Base-by-base conservation (phyloP, 2,329 filamentous ascomycete species). In the Nigrograna mackinnonii region DNA sequence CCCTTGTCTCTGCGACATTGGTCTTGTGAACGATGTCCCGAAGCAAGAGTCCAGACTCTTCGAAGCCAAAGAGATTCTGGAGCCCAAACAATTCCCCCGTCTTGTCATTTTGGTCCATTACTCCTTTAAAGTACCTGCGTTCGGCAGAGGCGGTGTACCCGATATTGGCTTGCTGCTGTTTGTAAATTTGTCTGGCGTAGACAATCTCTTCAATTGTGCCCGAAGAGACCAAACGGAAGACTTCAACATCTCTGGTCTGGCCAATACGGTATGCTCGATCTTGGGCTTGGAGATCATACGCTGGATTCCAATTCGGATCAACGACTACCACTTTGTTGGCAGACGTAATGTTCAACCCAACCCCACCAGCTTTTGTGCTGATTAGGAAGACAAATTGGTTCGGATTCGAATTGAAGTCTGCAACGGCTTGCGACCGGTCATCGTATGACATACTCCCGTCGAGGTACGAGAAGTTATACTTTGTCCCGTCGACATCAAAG, bases 21-120 rank as follows among this genome's bases (percentile, higher is more conserved):
- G 94, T 97, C 69, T 96, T 96, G 74, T 97, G 96, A 57, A 99
- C 90, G 54, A 99, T 97, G 42, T 96, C 90, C n/a, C 89, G 82
- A 4, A 97, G 79, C 12, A 96, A 79, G 11, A 95, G 80, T 46
- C 87, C 87, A 52, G 91, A 82, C 35, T 83, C 82, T 50, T 90
- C 84, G 49, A 89, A 96, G 0, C 83, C 83, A 56, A 99, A 90
- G 11, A 99, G 79, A 54, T 99, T 99, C 17, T 79, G 71, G 2
- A 97, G 77, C 0, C 94, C 94, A 55, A 99, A 99, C 17, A 99
- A 89, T 66, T 99, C 94, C 13, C 94, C 94, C 55, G 92, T 92
- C 51, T 91, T 84, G 20, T 82, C 82, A 18, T 82, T 83, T 52
- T 89, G 83, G 48, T 95, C 86, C 69, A 96, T 92, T 0, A 97